Percentiles rank a stretch among this genome's conserved stretches.
Conservation (phyloP, 2,329 filamentous ascomycete species). For the Verticillium tricorpus region DNA sequence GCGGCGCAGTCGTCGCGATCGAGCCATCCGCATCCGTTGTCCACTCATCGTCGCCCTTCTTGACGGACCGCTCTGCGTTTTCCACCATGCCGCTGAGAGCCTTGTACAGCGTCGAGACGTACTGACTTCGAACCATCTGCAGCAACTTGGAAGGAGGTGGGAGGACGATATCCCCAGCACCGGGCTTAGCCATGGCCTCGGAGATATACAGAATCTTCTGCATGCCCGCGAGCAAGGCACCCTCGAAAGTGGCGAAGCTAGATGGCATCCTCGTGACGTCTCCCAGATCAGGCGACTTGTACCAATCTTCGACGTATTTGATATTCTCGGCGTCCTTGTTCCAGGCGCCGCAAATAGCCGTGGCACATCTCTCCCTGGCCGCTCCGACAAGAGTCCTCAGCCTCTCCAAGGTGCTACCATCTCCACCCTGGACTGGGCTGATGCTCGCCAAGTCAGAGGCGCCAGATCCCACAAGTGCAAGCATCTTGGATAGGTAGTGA, state of each 20-base stretch:
- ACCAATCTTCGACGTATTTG: conserved; percentile 92
- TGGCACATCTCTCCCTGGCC: conserved; percentile 79
- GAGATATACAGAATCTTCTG: conserved; percentile 94
- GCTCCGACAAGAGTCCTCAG: conserved; percentile 71
- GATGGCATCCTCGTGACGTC: conserved; percentile 90
- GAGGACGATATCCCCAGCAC: conserved; percentile 71
- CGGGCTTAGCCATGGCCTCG: conserved; percentile 73
- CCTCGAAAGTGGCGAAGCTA: conserved; percentile 81
- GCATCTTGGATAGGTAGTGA: conserved; percentile 78
- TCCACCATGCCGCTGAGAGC: conserved; percentile 94
- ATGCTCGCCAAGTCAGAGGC: conserved; percentile 81
- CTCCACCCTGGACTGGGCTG: conserved; percentile 52
- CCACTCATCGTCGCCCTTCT: conserved; percentile 61
- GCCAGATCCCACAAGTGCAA: conserved; percentile 78
- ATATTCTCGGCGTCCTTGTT: conserved; percentile 89
- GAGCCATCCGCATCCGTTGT: conserved; percentile 41
- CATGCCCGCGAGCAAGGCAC: conserved; percentile 75
- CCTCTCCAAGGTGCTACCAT: conserved; percentile 60
- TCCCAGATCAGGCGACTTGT: conserved; percentile 70
- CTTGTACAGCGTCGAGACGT: conserved; percentile 91
- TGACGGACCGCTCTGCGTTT: conserved; percentile 76
- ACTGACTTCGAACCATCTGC: conserved; percentile 86
- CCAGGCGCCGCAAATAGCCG: conserved; percentile 86
- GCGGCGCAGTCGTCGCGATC: conserved; percentile 26
- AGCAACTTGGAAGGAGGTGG: conserved; percentile 83